Percentiles rank a stretch among this genome's conserved stretches.
phyloP scores from a whole-genome alignment of 2,329 filamentous ascomycete species.

The Penicillium capsulatum region DNA sequence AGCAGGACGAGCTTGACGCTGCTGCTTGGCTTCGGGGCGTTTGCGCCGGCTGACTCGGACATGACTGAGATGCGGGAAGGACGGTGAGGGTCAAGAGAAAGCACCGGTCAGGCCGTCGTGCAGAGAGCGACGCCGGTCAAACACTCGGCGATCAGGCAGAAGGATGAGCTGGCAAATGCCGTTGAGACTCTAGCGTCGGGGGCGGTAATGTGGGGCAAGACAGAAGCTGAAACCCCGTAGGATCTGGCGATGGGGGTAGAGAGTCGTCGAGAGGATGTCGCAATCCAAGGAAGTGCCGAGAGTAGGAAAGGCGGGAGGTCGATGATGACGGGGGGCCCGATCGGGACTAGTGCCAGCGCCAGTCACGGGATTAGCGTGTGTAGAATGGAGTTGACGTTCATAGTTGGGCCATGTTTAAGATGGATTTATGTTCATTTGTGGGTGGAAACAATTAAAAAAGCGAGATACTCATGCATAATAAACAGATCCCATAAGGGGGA shows the following conservation, averaged over 20 bases:
- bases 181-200: conserved; percentile 17
- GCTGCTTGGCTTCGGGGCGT: conserved; percentile 88
- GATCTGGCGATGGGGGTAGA: background rate
- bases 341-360: conserved; percentile 24
- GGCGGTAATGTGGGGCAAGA: conserved; percentile 18
- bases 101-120: conserved; percentile 29
- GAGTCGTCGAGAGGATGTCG: conserved; percentile 9
- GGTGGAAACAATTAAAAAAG: no score
- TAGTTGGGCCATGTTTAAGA: no score
- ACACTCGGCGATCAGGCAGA: conserved; percentile 23
- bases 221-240: conserved; percentile 12
- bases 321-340: conserved; percentile 26
- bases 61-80: conserved; percentile 43
- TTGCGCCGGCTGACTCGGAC: conserved; percentile 65
- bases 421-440: no score
- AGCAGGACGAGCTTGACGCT: conserved; percentile 99
- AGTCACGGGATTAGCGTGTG: conserved; percentile 30
- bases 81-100: conserved; percentile 3
- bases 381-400: background rate
- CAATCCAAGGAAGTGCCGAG: conserved; percentile 4
- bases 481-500: no score
- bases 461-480: no score
- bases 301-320: conserved; percentile 13
- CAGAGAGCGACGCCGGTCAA: conserved; percentile 22
- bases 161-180: conserved; percentile 22